A percentile compares a stretch with the other conserved stretches of the same genome.
Evolutionary conservation across 2,329 filamentous ascomycete species (phyloP).

Genomic region (Sarocladium kiliense): DNA sequence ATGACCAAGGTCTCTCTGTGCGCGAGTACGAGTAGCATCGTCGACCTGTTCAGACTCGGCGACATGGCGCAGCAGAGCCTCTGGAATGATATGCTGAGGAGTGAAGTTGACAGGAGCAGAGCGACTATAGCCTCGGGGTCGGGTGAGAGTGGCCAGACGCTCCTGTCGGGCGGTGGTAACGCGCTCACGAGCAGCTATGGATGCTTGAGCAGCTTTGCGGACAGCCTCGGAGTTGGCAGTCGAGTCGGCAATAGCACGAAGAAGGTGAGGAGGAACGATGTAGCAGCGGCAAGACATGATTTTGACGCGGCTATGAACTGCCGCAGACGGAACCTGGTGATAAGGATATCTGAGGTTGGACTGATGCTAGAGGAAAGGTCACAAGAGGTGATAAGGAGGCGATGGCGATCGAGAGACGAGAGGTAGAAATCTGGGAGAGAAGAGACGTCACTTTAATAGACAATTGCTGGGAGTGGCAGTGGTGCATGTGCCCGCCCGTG

Average conservation of each 20-base stretch:
- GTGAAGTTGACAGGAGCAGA: constrained; percentile 9
- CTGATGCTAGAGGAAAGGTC: neutral
- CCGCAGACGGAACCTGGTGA: neutral
- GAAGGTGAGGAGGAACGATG: constrained; percentile 41
- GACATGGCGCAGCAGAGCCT: constrained; percentile 32
- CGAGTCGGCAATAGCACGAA: constrained; percentile 36
- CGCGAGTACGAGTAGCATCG: constrained; percentile 29
- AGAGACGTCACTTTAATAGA: neutral
- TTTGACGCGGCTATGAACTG: neutral
- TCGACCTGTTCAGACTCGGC: constrained; percentile 31
- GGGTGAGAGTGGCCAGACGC: constrained; percentile 27
- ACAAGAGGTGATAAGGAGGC: neutral
- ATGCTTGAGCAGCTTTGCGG: constrained; percentile 29
- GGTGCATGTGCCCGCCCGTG: neutral
- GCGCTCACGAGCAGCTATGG: constrained; percentile 28
- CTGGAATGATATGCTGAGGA: constrained; percentile 30
- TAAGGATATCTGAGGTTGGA: neutral
- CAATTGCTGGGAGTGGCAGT: neutral
- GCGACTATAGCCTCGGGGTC: constrained; percentile 24
- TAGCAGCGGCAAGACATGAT: constrained; percentile 24
- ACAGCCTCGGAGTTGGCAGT: constrained; percentile 28
- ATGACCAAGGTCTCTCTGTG: constrained; percentile 34
- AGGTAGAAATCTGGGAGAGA: neutral
- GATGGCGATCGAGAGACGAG: neutral
- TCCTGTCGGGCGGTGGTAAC: constrained; percentile 26